These are phyloP conservation scores for Lichtheimia ornata DNA, from an alignment of 371 early-diverging fungal genomes.

Conservation along the genomic window DNA sequence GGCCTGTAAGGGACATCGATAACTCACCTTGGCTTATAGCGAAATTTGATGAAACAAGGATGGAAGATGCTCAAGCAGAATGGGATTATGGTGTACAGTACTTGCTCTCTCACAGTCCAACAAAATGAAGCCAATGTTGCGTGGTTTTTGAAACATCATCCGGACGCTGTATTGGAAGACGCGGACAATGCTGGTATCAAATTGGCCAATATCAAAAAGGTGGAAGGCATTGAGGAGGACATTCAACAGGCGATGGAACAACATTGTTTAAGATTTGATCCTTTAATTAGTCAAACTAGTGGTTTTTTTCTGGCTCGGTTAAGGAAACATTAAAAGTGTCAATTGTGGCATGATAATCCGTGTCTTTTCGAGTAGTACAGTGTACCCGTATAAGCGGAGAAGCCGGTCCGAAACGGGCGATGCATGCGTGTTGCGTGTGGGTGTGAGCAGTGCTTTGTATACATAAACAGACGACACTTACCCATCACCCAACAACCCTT, in stretches of 20 bases:
- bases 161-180: slow-evolving; percentile 54
- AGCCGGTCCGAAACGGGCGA: background rate
- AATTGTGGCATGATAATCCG: background rate
- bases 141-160: slow-evolving; percentile 62
- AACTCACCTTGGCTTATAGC: slow-evolving; percentile 31
- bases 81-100: slow-evolving; percentile 87
- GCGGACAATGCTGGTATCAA: slow-evolving; percentile 25
- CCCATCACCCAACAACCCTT: background rate
- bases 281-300: slow-evolving; percentile 64
- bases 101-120: slow-evolving; percentile 74
- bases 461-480: background rate
- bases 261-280: slow-evolving; percentile 65
- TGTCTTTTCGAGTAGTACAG: background rate
- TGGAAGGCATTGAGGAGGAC: slow-evolving; percentile 46
- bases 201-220: slow-evolving; percentile 49
- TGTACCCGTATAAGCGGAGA: background rate
- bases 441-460: background rate
- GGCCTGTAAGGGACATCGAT: background rate
- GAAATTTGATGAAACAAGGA: slow-evolving; percentile 43
- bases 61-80: slow-evolving; percentile 31
- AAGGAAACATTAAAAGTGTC: slow-evolving; percentile 33
- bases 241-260: slow-evolving; percentile 24
- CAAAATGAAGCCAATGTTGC: slow-evolving; percentile 86
- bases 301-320: slow-evolving; percentile 79
- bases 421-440: background rate